phyloP scores from a whole-genome alignment of 306 rosid species.

The Lathyrus oleraceus region DNA sequence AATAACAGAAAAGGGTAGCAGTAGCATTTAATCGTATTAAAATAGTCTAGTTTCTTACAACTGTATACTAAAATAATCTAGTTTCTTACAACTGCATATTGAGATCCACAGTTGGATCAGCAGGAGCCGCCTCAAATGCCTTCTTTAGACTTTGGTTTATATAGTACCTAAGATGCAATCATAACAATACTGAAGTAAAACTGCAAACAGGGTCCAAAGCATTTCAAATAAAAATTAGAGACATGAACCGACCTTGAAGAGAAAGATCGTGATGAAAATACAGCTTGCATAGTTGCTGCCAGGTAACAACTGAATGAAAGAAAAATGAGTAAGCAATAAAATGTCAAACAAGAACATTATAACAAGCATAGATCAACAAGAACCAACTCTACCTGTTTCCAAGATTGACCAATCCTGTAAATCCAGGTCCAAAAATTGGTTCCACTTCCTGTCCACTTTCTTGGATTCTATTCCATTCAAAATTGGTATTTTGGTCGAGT shows the following conservation, averaged over 20 bases:
- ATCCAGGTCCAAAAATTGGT: constrained; percentile 92
- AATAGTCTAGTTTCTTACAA: constrained; percentile 43
- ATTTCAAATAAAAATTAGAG: background rate
- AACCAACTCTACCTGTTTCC: constrained; percentile 76
- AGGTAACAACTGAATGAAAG: constrained; percentile 84
- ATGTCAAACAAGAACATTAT: background rate
- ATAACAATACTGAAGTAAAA: constrained; percentile 26
- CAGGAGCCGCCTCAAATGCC: constrained; percentile 77
- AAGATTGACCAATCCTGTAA: constrained; percentile 89
- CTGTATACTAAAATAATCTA: constrained; percentile 48
- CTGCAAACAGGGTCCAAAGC: constrained; percentile 2
- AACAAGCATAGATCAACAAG: constrained; percentile 28
- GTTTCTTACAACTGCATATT: constrained; percentile 70
- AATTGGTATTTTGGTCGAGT: constrained; percentile 94
- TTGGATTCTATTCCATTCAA: constrained; percentile 96
- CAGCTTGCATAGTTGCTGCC: constrained; percentile 96
- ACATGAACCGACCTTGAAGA: constrained; percentile 53
- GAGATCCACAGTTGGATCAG: constrained; percentile 94
- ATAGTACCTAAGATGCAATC: constrained; percentile 55
- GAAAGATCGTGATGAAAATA: constrained; percentile 74
- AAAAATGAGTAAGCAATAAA: constrained; percentile 32
- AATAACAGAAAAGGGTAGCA: constrained; percentile 7
- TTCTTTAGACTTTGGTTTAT: constrained; percentile 51
- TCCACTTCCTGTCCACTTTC: constrained; percentile 92
- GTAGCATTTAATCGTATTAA: constrained; percentile 1